Evolutionary conservation across 2,329 filamentous ascomycete genomes (phyloP).

Genomic region (Geosmithia flava): DNA sequence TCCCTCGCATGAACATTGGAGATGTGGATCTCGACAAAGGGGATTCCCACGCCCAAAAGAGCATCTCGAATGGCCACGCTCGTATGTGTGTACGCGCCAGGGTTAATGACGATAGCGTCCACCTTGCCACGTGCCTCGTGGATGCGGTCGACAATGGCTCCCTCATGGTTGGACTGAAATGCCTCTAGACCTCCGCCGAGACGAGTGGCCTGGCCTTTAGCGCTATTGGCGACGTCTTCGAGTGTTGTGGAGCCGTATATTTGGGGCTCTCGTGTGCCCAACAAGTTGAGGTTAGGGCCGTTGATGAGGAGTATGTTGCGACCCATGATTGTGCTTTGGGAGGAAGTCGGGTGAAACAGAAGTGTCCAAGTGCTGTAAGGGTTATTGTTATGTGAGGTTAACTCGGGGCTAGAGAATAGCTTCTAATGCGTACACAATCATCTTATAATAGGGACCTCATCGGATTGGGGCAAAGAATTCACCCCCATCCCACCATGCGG

Average conservation of each 20-base stretch:
- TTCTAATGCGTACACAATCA: too few species aligned
- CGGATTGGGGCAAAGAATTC: too few species aligned
- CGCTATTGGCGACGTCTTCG: constrained; percentile 40
- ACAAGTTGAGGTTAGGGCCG: constrained; percentile 73
- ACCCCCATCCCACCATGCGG: too few species aligned
- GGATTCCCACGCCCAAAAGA: constrained; percentile 53
- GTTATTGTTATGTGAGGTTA: too few species aligned
- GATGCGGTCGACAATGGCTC: constrained; percentile 60
- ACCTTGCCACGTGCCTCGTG: constrained; percentile 47
- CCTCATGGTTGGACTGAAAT: constrained; percentile 73
- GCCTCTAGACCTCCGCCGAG: constrained; percentile 37
- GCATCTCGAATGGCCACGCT: constrained; percentile 68
- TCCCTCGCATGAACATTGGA: constrained; percentile 65
- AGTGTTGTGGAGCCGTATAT: constrained; percentile 64
- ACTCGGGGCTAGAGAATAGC: too few species aligned
- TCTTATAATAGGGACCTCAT: too few species aligned
- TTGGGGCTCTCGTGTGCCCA: constrained; percentile 61
- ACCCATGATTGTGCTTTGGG: constrained; percentile 14
- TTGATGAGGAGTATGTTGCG: constrained; percentile 58
- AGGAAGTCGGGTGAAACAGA: too few species aligned
- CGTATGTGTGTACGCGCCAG: constrained; percentile 64
- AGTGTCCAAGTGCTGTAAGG: too few species aligned
- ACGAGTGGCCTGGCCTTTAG: constrained; percentile 31
- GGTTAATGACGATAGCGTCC: constrained; percentile 64
- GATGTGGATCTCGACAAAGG: constrained; percentile 69